Percentiles rank a stretch among this genome's conserved stretches.
These are phyloP conservation scores for Malassezia globosa DNA, from an alignment of 1,284 basidiomycete species.

Conservation along the genomic window DNA sequence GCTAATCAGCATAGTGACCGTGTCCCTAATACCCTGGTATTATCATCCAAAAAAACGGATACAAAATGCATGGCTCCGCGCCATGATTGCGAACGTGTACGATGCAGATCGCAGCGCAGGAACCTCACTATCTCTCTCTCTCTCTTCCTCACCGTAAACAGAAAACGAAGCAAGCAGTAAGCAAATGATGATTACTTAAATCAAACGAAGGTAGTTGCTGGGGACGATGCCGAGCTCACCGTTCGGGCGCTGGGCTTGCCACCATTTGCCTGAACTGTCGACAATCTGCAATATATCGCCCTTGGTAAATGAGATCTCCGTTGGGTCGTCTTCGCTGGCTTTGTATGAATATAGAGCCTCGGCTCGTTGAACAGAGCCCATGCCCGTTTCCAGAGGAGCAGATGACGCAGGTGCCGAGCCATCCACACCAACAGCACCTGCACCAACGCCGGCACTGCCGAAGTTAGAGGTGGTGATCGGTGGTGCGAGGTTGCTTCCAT, in stretches of 20 bases:
- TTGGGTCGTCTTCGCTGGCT: constrained; percentile 84
- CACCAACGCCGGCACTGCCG: constrained; percentile 14
- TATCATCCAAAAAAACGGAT: too few relatives aligned
- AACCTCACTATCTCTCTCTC: too few relatives aligned
- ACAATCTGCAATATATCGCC: constrained; percentile 87
- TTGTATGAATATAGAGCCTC: constrained; percentile 73
- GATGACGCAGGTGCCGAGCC: constrained; percentile 7
- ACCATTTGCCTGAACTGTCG: constrained; percentile 64
- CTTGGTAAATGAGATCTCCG: constrained; percentile 86
- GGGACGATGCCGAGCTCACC: constrained; percentile 62
- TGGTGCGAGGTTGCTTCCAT: constrained; percentile 27
- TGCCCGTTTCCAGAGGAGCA: constrained; percentile 2
- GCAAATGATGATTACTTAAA: constrained; percentile 19
- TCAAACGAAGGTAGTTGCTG: constrained; percentile 46
- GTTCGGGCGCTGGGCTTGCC: constrained; percentile 77
- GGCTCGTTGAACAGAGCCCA: constrained; percentile 59
- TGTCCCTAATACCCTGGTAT: too few relatives aligned
- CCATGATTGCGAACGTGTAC: too few relatives aligned
- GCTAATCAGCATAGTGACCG: too few relatives aligned
- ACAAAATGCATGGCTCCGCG: too few relatives aligned
- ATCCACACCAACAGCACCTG: background rate
- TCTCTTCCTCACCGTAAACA: too few relatives aligned
- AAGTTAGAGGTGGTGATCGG: constrained; percentile 31
- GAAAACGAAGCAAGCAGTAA: too few relatives aligned
- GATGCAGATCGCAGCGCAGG: too few relatives aligned